Conservation (phyloP, 352 stramenopile species). For the Globisporangium cylindrosporum region DNA sequence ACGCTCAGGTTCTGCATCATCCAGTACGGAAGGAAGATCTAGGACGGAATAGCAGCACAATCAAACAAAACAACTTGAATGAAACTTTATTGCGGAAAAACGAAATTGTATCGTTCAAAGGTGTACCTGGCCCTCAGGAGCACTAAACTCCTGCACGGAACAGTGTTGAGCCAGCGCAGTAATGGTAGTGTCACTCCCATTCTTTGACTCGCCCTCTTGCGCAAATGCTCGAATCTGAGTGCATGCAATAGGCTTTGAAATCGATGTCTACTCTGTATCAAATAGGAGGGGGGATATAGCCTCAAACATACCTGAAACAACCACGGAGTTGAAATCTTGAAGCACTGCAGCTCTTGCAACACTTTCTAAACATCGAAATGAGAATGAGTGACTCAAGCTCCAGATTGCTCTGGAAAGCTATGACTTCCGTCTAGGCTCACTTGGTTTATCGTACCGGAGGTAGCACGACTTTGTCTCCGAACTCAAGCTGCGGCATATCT, state of each 20-base stretch:
- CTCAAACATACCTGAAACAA: constrained; percentile 39
- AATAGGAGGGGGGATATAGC: no score
- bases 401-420: neutral
- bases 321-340: constrained; percentile 51
- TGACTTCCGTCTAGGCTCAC: neutral
- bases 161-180: constrained; percentile 32
- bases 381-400: neutral
- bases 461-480: constrained; percentile 64
- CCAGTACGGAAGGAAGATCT: constrained; percentile 60
- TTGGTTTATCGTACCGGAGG: constrained; percentile 29
- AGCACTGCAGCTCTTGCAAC: constrained; percentile 48
- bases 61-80: neutral
- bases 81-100: neutral
- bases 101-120: neutral
- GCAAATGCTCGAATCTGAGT: constrained; percentile 24
- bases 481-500: constrained; percentile 67
- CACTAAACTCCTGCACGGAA: constrained; percentile 65
- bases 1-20: constrained; percentile 63
- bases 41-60: neutral
- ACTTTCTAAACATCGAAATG: constrained; percentile 29
- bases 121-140: constrained; percentile 38
- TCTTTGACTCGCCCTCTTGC: neutral
- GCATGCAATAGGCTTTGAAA: neutral
- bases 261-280: no score
- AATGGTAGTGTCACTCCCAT: no score